Evolutionary conservation across 2,329 filamentous ascomycete species (phyloP).

Genomic region (Beauveria australis): DNA sequence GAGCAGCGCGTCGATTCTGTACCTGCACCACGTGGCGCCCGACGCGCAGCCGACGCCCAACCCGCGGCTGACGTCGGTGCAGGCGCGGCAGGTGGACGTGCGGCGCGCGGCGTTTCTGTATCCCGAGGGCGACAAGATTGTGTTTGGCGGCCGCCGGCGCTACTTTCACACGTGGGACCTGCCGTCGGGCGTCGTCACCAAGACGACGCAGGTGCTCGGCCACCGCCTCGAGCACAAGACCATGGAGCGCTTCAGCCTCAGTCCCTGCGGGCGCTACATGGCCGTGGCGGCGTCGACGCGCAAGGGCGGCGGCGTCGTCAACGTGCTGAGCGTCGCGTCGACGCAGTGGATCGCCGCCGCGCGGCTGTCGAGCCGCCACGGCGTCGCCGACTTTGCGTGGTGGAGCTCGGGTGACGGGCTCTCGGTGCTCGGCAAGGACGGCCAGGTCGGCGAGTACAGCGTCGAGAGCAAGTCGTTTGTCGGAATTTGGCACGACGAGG

Average conservation of each 20-base stretch:
- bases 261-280: conserved; percentile 79
- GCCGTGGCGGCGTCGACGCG: conserved; percentile 70
- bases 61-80: conserved; percentile 81
- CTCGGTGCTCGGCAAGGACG: conserved; percentile 74
- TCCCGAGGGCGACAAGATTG: conserved; percentile 66
- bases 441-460: conserved; percentile 85
- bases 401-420: conserved; percentile 79
- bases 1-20: conserved; percentile 75
- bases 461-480: conserved; percentile 60
- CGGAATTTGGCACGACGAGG: conserved; percentile 82
- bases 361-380: conserved; percentile 71
- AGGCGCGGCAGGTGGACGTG: conserved; percentile 77
- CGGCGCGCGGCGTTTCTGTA: conserved; percentile 74
- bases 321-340: conserved; percentile 70
- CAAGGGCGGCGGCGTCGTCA: conserved; percentile 83
- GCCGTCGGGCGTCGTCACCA: conserved; percentile 70
- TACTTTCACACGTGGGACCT: conserved; percentile 97
- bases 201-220: conserved; percentile 67
- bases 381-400: conserved; percentile 88
- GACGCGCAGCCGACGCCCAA: conserved; percentile 70
- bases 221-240: conserved; percentile 74
- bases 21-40: conserved; percentile 80
- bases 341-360: conserved; percentile 84
- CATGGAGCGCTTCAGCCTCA: conserved; percentile 86
- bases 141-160: conserved; percentile 77